Percentiles rank a stretch among this genome's conserved stretches.
These are phyloP conservation scores for Actinomucor elegans DNA, from an alignment of 371 early-diverging fungal genomes.

Conservation along the genomic window DNA sequence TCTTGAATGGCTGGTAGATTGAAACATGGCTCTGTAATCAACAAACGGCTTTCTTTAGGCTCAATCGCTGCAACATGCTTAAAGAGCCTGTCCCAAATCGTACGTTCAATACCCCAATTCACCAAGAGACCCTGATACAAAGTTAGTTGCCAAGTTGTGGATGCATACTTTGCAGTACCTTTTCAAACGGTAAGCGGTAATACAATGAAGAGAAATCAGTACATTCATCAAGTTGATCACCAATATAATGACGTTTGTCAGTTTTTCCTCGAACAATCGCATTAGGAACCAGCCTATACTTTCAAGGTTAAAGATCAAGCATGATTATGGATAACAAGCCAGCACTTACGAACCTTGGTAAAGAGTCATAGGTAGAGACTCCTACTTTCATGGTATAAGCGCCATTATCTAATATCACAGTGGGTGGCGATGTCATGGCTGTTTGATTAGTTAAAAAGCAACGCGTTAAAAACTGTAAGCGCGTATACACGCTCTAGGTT, in stretches of 20 bases:
- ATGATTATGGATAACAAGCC: too few species aligned
- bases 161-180: too few species aligned
- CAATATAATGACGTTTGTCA: constrained; percentile 64
- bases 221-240: constrained; percentile 68
- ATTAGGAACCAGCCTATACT: constrained; percentile 58
- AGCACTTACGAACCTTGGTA: constrained; percentile 41
- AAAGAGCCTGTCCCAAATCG: constrained; percentile 78
- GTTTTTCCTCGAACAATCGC: constrained; percentile 61
- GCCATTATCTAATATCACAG: constrained; percentile 76
- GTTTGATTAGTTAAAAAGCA: too few species aligned
- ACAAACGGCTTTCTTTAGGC: constrained; percentile 60
- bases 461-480: too few species aligned
- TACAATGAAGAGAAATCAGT: constrained; percentile 74
- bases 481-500: too few species aligned
- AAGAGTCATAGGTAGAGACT: constrained; percentile 30
- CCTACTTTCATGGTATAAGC: constrained; percentile 75
- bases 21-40: constrained; percentile 82
- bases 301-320: too few species aligned
- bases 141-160: too few species aligned
- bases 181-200: constrained; percentile 80
- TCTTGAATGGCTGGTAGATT: constrained; percentile 74
- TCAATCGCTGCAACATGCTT: constrained; percentile 62
- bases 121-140: constrained; percentile 69
- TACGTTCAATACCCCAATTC: constrained; percentile 77
- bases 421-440: too few species aligned